These are phyloP conservation scores for Elongisporangium undulatum DNA, from an alignment of 352 stramenopile species.

Conservation along the genomic window DNA sequence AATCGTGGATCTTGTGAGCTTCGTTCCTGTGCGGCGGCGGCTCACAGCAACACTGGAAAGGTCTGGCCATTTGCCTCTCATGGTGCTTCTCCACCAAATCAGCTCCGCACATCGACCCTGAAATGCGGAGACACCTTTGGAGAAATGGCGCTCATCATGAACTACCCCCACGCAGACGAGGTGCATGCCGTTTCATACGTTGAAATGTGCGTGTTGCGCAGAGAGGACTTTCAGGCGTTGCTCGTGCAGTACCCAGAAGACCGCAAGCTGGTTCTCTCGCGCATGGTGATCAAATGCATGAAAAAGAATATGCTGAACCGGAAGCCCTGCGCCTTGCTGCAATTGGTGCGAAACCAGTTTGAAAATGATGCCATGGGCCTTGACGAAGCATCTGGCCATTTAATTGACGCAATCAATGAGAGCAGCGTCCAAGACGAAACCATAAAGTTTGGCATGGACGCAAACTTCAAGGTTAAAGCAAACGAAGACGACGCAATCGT, in stretches of 20 bases:
- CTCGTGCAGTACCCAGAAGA: constrained; percentile 29
- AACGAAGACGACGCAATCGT: background rate
- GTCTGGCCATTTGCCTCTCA: background rate
- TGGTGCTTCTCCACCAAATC: background rate
- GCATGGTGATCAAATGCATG: constrained; percentile 27
- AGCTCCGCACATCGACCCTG: background rate
- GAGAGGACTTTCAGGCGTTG: constrained; percentile 31
- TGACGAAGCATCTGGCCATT: background rate
- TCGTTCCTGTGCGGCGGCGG: constrained; percentile 1
- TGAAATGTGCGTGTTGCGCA: constrained; percentile 43
- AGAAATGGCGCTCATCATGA: constrained; percentile 49
- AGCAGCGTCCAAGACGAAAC: constrained; percentile 13
- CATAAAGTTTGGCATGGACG: constrained; percentile 21
- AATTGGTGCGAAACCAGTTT: constrained; percentile 16
- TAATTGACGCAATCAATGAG: constrained; percentile 8
- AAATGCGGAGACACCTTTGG: constrained; percentile 33
- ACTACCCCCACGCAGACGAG: constrained; percentile 39
- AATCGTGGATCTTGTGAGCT: constrained; percentile 58
- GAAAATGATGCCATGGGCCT: background rate
- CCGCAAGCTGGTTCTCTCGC: constrained; percentile 19
- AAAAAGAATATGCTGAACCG: constrained; percentile 17
- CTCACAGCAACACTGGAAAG: background rate
- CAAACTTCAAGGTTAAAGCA: background rate
- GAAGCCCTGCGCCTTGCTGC: constrained; percentile 14
- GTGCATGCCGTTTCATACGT: constrained; percentile 41